Base-by-base conservation (phyloP, 352 stramenopile genomes). In the Globisporangium splendens region DNA sequence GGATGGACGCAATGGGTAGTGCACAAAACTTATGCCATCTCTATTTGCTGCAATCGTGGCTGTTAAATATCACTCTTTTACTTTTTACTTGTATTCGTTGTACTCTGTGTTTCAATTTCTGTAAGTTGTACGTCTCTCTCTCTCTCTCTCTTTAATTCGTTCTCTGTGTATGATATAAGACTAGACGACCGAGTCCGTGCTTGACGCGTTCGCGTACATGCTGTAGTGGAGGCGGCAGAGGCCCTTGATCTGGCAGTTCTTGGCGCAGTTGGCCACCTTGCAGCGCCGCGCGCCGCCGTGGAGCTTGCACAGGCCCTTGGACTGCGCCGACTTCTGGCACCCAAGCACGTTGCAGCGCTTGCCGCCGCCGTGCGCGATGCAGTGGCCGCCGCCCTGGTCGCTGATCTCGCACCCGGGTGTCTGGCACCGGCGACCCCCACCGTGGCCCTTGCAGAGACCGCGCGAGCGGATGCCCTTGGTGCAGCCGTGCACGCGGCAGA, bases 301-400 rank as follows among this genome's bases (percentile, higher is more conserved):
- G 6, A 89, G 69, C 68, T 93, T 95, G 66, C 87, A 96, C 0
- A 91, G 62, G 0, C 87, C 87, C 50, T 88, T 82, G 38, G 80
- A 92, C 59, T 95, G 85, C 17, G 85, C 86, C 24, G 83, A 92
- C 63, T 93, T 92, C 44, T 83, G 68, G 47, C 86, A 95, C n/a
- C 79, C 82, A n/a, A 43, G 39, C 50, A 83, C 51, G 10, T 65
- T 83, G 60, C 83, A 93, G 35, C 79, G 75, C 28, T 72, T 72
- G 15, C 83, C 83, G 20, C 83, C 83, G 31, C 83, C 83, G 50
- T 88, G 83, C 0, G 80, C 83, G 61, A 90, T 90, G 68, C 85
- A 94, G 64, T 89, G 82, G 39, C 85, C 87, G 55, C 87, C 85
- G 54, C 86, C 84, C 59, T 96, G 86, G 73, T 95, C 87, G 59